Evolutionary conservation across 139 green algal species (phyloP).

Genomic region (Coccomyxa sp.): DNA sequence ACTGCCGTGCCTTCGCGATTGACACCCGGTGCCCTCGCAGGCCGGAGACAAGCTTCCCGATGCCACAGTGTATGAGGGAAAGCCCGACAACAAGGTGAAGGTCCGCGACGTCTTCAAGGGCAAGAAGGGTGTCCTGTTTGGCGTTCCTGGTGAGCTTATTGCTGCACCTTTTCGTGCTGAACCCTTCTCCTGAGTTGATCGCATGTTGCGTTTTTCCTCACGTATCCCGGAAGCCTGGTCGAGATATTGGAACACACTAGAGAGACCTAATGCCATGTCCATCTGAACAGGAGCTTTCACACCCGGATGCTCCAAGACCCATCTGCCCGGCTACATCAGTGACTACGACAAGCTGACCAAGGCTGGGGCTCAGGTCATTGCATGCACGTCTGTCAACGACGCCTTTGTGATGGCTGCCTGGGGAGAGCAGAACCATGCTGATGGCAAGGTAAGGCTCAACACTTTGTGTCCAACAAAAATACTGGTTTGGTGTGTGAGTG

Average conservation of each 20-base stretch:
- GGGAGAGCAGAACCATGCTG: conserved; percentile 44
- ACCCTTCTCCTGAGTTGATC: neutral
- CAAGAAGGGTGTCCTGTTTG: conserved; percentile 79
- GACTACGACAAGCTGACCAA: conserved; percentile 42
- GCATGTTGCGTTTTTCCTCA: neutral
- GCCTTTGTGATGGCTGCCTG: conserved; percentile 74
- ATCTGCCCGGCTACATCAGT: conserved; percentile 51
- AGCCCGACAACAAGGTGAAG: conserved; percentile 25
- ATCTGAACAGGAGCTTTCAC: conserved; percentile 50
- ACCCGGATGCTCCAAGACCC: conserved; percentile 51
- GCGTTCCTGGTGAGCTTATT: conserved; percentile 52
- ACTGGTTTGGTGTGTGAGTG: neutral
- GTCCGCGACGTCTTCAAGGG: conserved; percentile 47
- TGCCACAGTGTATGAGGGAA: conserved; percentile 39
- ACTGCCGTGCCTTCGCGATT: too few relatives aligned
- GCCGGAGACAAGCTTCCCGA: conserved; percentile 25
- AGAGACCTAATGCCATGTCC: neutral
- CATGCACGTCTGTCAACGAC: conserved; percentile 77
- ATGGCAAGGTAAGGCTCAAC: conserved; percentile 43
- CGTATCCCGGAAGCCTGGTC: neutral
- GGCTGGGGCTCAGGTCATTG: conserved; percentile 46
- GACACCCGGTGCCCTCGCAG: too few relatives aligned
- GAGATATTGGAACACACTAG: neutral
- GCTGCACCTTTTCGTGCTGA: neutral
- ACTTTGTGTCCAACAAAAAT: too few relatives aligned